phyloP scores from a whole-genome alignment of 2,329 filamentous ascomycete species.

The Neurospora sp. region DNA sequence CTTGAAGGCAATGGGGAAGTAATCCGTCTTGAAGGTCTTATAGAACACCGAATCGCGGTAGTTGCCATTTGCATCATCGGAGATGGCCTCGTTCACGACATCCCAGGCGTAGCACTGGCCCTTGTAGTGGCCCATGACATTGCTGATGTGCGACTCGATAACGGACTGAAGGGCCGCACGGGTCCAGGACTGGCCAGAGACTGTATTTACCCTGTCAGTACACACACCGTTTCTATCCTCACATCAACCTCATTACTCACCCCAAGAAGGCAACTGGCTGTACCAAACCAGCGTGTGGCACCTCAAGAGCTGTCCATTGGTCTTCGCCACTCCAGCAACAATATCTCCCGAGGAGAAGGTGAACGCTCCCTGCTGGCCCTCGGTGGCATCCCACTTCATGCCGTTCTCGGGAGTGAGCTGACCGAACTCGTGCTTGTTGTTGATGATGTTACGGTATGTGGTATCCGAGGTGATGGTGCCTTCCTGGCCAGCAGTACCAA shows the following conservation, averaged over 20 bases:
- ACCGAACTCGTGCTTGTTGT: slow-evolving; percentile 49
- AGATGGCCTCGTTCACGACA: slow-evolving; percentile 54
- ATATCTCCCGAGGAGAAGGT: slow-evolving; percentile 48
- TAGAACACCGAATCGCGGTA: slow-evolving; percentile 45
- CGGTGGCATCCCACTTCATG: slow-evolving; percentile 54
- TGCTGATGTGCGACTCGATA: slow-evolving; percentile 51
- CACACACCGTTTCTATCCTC: not conserved
- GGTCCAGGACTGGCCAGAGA: slow-evolving; percentile 39
- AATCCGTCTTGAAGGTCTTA: slow-evolving; percentile 44
- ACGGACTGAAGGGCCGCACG: slow-evolving; percentile 42
- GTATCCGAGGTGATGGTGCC: slow-evolving; percentile 38
- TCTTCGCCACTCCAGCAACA: slow-evolving; percentile 36
- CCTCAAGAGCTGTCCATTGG: slow-evolving; percentile 42
- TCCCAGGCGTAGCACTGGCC: slow-evolving; percentile 56
- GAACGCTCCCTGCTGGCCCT: slow-evolving; percentile 51
- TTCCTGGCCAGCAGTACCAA: slow-evolving; percentile 57
- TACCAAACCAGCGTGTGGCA: slow-evolving; percentile 54
- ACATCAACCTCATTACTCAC: slow-evolving; percentile 20
- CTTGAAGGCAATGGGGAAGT: slow-evolving; percentile 48
- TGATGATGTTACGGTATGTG: slow-evolving; percentile 45
- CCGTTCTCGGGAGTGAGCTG: slow-evolving; percentile 56
- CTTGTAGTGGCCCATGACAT: slow-evolving; percentile 47
- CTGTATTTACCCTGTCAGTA: slow-evolving; percentile 4
- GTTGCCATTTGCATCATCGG: slow-evolving; percentile 39
- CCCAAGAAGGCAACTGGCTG: slow-evolving; percentile 43